A percentile compares a stretch with the other conserved stretches of the same genome.
These are phyloP conservation scores for Dothistroma septosporum DNA, from an alignment of 2,329 filamentous ascomycete genomes.

Conservation along the genomic window DNA sequence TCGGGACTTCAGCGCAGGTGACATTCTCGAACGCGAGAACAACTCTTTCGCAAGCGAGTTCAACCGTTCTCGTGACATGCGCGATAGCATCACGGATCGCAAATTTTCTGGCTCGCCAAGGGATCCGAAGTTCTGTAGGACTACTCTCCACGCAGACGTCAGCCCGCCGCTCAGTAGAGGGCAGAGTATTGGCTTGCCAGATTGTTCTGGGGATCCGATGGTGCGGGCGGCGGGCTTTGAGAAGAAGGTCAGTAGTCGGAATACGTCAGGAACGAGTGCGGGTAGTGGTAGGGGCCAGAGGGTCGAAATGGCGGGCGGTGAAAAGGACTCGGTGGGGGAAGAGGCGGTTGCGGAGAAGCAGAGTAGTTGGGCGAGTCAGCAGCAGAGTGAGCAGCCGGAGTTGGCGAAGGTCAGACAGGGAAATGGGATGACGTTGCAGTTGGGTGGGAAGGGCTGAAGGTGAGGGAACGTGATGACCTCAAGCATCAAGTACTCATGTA, in stretches of 20 bases:
- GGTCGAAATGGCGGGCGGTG: neutral
- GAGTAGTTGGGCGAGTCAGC: neutral
- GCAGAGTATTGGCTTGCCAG: neutral
- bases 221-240: neutral
- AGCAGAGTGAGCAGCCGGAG: neutral
- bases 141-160: neutral
- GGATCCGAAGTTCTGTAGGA: neutral
- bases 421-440: neutral
- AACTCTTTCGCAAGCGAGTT: neutral
- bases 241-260: neutral
- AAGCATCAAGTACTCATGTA: neutral
- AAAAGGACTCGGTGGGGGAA: neutral
- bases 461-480: neutral
- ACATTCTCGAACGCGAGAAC: neutral
- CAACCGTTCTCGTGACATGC: neutral
- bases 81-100: neutral
- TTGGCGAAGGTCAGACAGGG: neutral
- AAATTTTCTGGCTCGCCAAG: neutral
- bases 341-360: neutral
- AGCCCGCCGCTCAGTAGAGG: neutral
- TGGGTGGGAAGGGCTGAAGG: neutral
- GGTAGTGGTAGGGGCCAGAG: neutral
- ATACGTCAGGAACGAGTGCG: neutral
- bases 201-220: slow-evolving; percentile 2
- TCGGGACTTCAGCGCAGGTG: neutral